Conservation (phyloP, 352 stramenopile genomes). For the Thraustochytrium sp. region DNA sequence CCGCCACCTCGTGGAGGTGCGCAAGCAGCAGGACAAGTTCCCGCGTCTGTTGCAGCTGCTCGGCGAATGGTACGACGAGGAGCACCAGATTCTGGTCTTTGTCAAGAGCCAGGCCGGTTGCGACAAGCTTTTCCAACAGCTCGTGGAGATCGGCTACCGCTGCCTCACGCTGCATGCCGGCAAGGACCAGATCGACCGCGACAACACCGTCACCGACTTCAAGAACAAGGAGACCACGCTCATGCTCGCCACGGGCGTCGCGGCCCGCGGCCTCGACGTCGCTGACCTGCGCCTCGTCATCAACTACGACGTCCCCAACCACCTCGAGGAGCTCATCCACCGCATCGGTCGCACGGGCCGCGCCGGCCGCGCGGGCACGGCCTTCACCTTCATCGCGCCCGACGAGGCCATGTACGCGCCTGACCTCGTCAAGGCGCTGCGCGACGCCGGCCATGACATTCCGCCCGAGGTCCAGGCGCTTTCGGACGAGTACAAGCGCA, state of each 20-base stretch:
- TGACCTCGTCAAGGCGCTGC: constrained; percentile 7
- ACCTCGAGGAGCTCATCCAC: constrained; percentile 99
- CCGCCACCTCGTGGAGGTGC: constrained; percentile 94
- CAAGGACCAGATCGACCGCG: constrained; percentile 98
- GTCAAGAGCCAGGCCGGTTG: constrained; percentile 96
- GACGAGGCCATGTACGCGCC: constrained; percentile 86
- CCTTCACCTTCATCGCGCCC: constrained; percentile 97
- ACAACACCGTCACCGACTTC: constrained; percentile 98
- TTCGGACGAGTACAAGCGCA: constrained; percentile 89
- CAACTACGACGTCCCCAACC: constrained; percentile 98
- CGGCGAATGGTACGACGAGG: constrained; percentile 80
- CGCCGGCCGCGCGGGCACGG: constrained; percentile 89
- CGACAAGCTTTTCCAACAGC: constrained; percentile 92
- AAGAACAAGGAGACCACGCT: constrained; percentile 85
- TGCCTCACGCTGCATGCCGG: constrained; percentile 94
- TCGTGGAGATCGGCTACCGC: constrained; percentile 89
- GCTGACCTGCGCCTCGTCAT: constrained; percentile 95
- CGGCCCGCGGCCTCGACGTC: constrained; percentile 94
- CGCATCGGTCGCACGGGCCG: constrained; percentile 91
- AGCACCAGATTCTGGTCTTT: constrained; percentile 96
- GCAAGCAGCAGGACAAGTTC: constrained; percentile 98
- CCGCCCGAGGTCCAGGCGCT: constrained; percentile 76
- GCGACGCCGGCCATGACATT: constrained; percentile 61
- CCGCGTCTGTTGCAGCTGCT: constrained; percentile 89
- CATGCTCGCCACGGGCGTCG: constrained; percentile 85